Conservation (phyloP, 305 asterid species). For the Solanum hybrid region DNA sequence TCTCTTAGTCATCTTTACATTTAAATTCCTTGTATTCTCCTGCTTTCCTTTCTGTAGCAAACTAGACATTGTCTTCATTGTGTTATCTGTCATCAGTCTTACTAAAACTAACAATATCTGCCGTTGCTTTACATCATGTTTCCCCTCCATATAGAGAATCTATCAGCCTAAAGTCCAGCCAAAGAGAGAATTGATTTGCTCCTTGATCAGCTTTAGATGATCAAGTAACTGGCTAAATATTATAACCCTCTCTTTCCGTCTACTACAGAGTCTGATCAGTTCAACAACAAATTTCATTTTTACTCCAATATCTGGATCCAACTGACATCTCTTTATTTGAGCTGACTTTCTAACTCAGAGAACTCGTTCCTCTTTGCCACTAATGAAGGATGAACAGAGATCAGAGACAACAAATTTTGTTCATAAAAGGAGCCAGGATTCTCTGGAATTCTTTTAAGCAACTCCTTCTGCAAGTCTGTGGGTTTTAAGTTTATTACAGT, state of each 20-base stretch:
- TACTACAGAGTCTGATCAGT: background rate
- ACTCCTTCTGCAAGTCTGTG: background rate
- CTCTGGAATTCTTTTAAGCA: background rate
- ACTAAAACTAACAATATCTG: background rate
- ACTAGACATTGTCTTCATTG: no score
- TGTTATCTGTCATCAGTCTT: no score
- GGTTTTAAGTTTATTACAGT: background rate
- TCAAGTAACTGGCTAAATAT: background rate
- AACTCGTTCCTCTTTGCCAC: background rate
- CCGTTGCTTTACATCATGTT: background rate
- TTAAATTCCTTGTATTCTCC: no score
- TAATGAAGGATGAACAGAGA: background rate
- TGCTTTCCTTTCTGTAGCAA: no score
- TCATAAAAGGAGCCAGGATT: background rate
- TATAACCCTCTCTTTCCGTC: background rate
- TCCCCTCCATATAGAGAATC: background rate
- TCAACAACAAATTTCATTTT: background rate
- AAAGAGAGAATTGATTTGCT: background rate
- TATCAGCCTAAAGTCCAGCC: background rate
- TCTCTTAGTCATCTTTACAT: no score
- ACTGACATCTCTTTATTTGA: background rate
- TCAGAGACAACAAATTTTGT: background rate
- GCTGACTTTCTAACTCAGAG: background rate
- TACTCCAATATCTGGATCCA: background rate
- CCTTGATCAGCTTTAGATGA: background rate